Base-by-base conservation (phyloP, 352 stramenopile genomes). In the Phytopythium sindhum region DNA sequence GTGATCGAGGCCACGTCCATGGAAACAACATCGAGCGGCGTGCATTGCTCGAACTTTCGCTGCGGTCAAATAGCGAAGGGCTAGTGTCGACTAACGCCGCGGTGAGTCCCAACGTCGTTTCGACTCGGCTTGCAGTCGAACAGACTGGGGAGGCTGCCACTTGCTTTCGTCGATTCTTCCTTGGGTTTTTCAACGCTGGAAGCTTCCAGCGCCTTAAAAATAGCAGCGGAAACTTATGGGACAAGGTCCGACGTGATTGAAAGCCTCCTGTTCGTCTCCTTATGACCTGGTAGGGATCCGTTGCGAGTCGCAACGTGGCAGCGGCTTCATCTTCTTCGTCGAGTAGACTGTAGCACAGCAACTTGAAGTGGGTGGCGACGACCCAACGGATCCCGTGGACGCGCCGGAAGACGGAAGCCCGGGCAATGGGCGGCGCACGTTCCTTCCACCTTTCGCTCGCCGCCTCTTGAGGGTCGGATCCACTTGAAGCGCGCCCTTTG, bases 151-250 rank as follows among this genome's bases (percentile, higher is more conserved):
- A 23, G 17, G 19, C 42, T 1, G 31, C 41, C 4, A 4, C 41
- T 48, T 24, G 47, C 51, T 57, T 57, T 29, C 33, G 24, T 2
- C 51, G 51, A 57, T 57, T 42, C n/a, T 57, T 57, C 51, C 29
- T 12, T 37, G 33, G 19, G 29, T 57, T 57, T n/a, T 57, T 57
- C 51, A 7, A 42, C 28, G 51, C 28, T 39, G 15, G 51, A 57
- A 57, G 29, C 12, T 37, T 55, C 48, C 48, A 55, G 26, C n/a
- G 24, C n/a, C 15, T 50, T 39, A 1, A 26, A 50, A 50, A 50
- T 26, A 50, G 42, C 41, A 45, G 39, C 17, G 17, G 41, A 48
- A 48, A 24, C 41, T 4, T 2, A 21, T 39, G 41, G 41, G 5
- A n/a, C 1, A n/a, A 12, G 2, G 17, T 21, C 41, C 5, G 41